These are phyloP conservation scores for Strobilomyces echinocephalus DNA, from an alignment of 768 basidiomycete genomes.

Conservation along the genomic window DNA sequence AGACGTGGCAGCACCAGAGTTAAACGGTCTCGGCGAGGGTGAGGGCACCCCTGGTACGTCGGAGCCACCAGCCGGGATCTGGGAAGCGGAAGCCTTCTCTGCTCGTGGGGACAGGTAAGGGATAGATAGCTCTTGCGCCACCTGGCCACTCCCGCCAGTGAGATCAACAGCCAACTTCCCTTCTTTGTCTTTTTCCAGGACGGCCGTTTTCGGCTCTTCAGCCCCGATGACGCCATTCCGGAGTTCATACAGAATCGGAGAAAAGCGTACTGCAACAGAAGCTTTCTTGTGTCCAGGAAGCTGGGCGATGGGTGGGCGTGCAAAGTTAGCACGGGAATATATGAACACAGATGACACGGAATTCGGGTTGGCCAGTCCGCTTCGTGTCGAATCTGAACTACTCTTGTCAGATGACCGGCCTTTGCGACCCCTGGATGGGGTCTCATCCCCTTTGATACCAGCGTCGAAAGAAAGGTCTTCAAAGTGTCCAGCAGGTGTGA, in stretches of 20 bases:
- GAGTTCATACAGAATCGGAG: slow-evolving; percentile 90
- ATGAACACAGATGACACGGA: slow-evolving; percentile 76
- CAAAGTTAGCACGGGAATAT: slow-evolving; percentile 93
- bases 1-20: slow-evolving; percentile 9
- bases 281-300: slow-evolving; percentile 96
- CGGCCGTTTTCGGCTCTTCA: slow-evolving; percentile 49
- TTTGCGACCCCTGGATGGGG: slow-evolving; percentile 56
- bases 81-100: slow-evolving; percentile 17
- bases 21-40: slow-evolving; percentile 15
- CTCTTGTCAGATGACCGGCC: slow-evolving; percentile 40
- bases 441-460: slow-evolving; percentile 30
- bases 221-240: slow-evolving; percentile 48
- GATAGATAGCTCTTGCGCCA: slow-evolving; percentile 6
- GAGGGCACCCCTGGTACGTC: slow-evolving; percentile 8
- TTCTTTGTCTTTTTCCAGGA: slow-evolving; percentile 64
- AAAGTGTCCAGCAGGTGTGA: slow-evolving; percentile 96
- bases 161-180: slow-evolving; percentile 59
- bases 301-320: slow-evolving; percentile 88
- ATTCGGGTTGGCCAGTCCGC: slow-evolving; percentile 32
- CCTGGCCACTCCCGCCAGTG: slow-evolving; percentile 30
- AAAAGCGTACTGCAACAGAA: slow-evolving; percentile 90
- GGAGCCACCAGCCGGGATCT: slow-evolving; percentile 2
- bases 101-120: slow-evolving; percentile 10
- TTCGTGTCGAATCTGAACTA: slow-evolving; percentile 24
- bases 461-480: slow-evolving; percentile 75